phyloP scores from a whole-genome alignment of 495 filamentous ascomycete species.

The Trypethelium eluteriae region DNA sequence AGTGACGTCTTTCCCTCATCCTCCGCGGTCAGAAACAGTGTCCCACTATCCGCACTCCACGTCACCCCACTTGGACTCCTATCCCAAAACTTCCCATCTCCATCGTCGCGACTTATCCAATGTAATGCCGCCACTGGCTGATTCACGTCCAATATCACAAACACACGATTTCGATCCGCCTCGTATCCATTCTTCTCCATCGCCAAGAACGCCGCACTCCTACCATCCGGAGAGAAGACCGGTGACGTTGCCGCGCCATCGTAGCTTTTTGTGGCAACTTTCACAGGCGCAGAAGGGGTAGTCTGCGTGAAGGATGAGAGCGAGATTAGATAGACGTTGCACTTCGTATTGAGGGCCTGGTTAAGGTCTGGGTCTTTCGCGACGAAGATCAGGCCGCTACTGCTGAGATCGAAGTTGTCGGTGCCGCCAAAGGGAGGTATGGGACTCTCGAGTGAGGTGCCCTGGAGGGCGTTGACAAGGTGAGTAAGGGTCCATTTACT shows the following conservation, averaged over 20 bases:
- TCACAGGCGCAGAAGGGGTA: slow-evolving; percentile 25
- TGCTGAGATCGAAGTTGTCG: slow-evolving; percentile 52
- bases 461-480: slow-evolving; percentile 53
- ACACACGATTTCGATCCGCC: slow-evolving; percentile 72
- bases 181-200: slow-evolving; percentile 77
- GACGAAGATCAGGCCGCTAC: slow-evolving; percentile 63
- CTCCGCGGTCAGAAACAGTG: slow-evolving; percentile 4
- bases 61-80: slow-evolving; percentile 4
- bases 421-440: slow-evolving; percentile 55
- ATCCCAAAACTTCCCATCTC: slow-evolving; percentile 21
- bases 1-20: slow-evolving; percentile 7
- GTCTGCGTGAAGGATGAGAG: slow-evolving; percentile 47
- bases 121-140: slow-evolving; percentile 49
- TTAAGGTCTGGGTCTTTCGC: slow-evolving; percentile 74
- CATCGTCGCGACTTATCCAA: slow-evolving; percentile 36
- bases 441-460: slow-evolving; percentile 52
- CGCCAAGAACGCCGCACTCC: slow-evolving; percentile 57
- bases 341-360: slow-evolving; percentile 73
- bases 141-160: slow-evolving; percentile 47
- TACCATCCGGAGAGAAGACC: slow-evolving; percentile 66
- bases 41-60: slow-evolving; percentile 1
- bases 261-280: slow-evolving; percentile 43
- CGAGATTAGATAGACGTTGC: slow-evolving; percentile 65
- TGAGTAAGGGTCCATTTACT: slow-evolving; percentile 38
- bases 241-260: slow-evolving; percentile 71